Base-by-base conservation (phyloP, 2,329 filamentous ascomycete genomes). In the Xylogone sp. region DNA sequence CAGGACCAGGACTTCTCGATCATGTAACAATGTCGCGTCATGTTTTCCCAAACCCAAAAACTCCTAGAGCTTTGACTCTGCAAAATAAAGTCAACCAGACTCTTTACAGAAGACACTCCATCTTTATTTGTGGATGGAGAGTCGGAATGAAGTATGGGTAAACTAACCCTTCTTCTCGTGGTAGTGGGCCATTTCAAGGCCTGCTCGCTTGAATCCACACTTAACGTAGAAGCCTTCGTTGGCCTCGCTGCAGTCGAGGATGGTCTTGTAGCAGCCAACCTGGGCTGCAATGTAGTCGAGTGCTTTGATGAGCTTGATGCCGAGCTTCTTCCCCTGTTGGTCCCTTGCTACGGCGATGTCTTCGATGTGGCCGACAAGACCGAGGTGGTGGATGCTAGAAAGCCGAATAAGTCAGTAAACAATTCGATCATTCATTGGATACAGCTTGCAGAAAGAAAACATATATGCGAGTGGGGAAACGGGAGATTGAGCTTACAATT, bases 171-270 rank as follows among this genome's bases (percentile, higher is more conserved):
- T 39, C 7, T 50, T 57, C 46, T 64, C 56, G 48, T 95, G 94
- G 73, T 96, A 96, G 75, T 96, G 90, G 43, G 93, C 91, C 94
- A 99, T 97, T 73, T 99, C 90, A 51, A 97, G 74, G 16, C 94
- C 94, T 22, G 91, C 93, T 56, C 90, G 79, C 72, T 90, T 87
- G 72, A 96, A 97, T 53, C 93, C 93, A 72, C 94, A 97, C 79
- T 97, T 97, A 70, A 96, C 80, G 70, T 99, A 99, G 76, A 99
- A 97, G 20, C 92, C 93, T 71, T 96, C 91, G 69, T 97, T 99
- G 62, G 87, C 83, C 71, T 97, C 93, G 59, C 88, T 95, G 76
- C 94, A 99, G 71, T 97, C 93, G 58, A 97, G 81, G 61, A 99
- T 97, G 59, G 85, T 91, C 86, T 94, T 97, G 74, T 97, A 97